A percentile compares a stretch with the other conserved stretches of the same genome.
Evolutionary conservation across 192 early-diverging fungal species (phyloP).

Genomic region (Mortierella antarctica): DNA sequence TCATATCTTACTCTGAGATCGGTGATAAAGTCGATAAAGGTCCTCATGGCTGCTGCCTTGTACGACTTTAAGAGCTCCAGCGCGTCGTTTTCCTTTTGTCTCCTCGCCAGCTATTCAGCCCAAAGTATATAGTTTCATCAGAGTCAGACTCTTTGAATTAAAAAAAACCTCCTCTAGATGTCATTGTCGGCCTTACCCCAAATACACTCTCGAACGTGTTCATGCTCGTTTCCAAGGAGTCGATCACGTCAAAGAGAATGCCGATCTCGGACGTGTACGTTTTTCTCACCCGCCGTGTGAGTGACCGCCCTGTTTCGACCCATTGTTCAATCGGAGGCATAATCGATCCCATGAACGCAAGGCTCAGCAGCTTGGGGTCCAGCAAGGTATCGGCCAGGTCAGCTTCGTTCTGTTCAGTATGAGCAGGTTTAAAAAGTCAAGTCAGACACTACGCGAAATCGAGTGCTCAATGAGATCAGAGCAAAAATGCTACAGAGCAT

Average conservation of each 20-base stretch:
- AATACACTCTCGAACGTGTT: slow-evolving; percentile 53
- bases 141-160: background rate
- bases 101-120: slow-evolving; percentile 48
- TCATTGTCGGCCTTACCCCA: slow-evolving; percentile 26
- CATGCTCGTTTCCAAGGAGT: slow-evolving; percentile 46
- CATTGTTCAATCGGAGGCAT: slow-evolving; percentile 54
- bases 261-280: slow-evolving; percentile 44
- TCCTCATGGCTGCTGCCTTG: slow-evolving; percentile 63
- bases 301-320: slow-evolving; percentile 38
- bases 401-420: slow-evolving; percentile 65
- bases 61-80: slow-evolving; percentile 60
- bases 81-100: slow-evolving; percentile 55
- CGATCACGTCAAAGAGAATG: slow-evolving; percentile 47
- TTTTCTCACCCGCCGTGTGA: slow-evolving; percentile 24
- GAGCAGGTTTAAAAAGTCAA: background rate
- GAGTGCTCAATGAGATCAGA: background rate
- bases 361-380: slow-evolving; percentile 48
- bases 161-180: background rate
- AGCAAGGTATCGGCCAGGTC: slow-evolving; percentile 69
- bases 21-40: slow-evolving; percentile 75
- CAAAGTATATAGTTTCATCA: background rate
- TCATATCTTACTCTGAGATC: slow-evolving; percentile 69
- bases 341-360: slow-evolving; percentile 53
- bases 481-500: background rate
- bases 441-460: background rate